Evolutionary conservation across 495 filamentous ascomycete species (phyloP), one percentile per base, ranked within the genome.

Genomic region (Aspergillus haitiensis): DNA sequence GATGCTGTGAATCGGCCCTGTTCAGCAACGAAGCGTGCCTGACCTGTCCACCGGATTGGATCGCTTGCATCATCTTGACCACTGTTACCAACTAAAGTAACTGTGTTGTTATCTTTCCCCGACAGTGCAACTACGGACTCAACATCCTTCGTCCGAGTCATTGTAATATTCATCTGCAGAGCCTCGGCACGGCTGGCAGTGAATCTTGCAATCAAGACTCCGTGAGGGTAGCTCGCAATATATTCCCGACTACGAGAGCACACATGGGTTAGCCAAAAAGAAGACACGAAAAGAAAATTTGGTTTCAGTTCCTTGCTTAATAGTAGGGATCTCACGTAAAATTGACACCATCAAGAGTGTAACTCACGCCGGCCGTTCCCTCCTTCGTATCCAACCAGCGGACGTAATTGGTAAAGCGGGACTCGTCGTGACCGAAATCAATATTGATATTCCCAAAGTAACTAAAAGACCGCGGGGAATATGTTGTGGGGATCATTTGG

Each of bases 361-460:
- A 77, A 1, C 64, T 62, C 7, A 74, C 69, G 0, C 61, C 67
- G 7, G 66, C 63, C n/a, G 59, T 67, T 8, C 74, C 72, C 52
- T 71, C 65, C 6, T 52, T 58, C 12, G 69, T 67, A 60, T 80
- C 76, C 48, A 82, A 59, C 49, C 55, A 70, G 13, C 78, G 58
- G 13, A 47, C 79, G 77, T 47, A 66, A 46, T 10, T 62, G 51
- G 15, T 65, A 35, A 36, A 62, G 39, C 12, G 37, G 27, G 0
- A 50, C 51, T 44, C 32, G 2, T 18, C 47, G 56, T 75, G 71
- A 12, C 71, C 73, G 61, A 81, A 75, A 50, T 77, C 70, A 10
- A 82, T 8, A 11, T 56, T 63, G 21, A 79, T 35, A 36, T 72
- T 61, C 2, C 66, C 75, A 9, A 78, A 63, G 8, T 75, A 67